Evolutionary conservation across 169 alveolate species (phyloP), one percentile per base, ranked within the genome.

Genomic region (Eimeria necatrix): DNA sequence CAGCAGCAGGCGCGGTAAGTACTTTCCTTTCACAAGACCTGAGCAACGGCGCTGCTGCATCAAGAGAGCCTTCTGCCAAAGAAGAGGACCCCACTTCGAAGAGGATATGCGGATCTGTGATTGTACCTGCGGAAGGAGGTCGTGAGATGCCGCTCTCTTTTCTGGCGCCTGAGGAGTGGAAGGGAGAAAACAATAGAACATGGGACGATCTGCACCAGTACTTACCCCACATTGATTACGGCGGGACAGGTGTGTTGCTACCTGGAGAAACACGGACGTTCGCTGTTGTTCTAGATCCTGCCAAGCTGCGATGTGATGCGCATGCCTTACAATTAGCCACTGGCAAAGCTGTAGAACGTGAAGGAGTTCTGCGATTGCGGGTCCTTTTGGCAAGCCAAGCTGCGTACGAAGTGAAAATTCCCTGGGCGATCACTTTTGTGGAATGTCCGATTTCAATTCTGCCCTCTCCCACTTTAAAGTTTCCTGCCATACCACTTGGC

Each of bases 231-330:
- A 76, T 85, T 18, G 92, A 85, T 46, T 59, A 52, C 81, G 92
- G 92, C 22, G 92, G 81, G 41, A 60, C 92, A 61, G 92, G 92
- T 60, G 22, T 60, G 92, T 60, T 85, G 64, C 87, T 81, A 12
- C 95, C 95, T 5, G 95, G 95, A 6, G 95, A 92, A 64, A 81
- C 90, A 24, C 95, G 93, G 24, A 81, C 80, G 22, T 32, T 78
- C 32, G 85, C 89, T 64, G 87, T 52, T 60, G 92, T 60, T 18
- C 70, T 85, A 0, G 80, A 85, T n/a, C 80, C 92, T 0, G 51
- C 73, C 26, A 78, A 85, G 76, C 92, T 85, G 53, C 81, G 92
- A 7, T 59, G 80, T 56, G 92, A 85, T 10, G 92, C 92, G n/a
- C 92, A 85, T 56, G 80, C 92, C 9, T 10, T 85, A 81, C 92